Base-by-base conservation (phyloP, 768 basidiomycete genomes). In the Candolleomyces aberdarensis region DNA sequence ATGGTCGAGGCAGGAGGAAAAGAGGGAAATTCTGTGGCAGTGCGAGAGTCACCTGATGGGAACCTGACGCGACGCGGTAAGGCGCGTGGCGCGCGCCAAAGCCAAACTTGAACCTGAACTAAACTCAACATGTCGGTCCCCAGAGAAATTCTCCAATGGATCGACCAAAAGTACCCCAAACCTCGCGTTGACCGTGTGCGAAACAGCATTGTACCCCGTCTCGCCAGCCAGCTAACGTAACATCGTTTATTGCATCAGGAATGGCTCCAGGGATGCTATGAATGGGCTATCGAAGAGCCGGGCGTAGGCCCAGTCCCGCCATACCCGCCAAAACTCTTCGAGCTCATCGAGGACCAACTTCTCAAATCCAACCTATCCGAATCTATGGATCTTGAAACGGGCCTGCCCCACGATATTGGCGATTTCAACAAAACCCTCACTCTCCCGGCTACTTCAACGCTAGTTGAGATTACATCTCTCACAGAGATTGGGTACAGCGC, bases 401-500 rank as follows among this genome's bases (percentile, higher is more conserved):
- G 92, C 1, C 78, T 94, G 7, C 85, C 87, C 9, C 65, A 63
- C 8, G 67, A 82, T 62, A 67, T 85, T 52, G 63, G 73, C 7
- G 63, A 72, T 13, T 63, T 73, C 7, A 71, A 74, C 26, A 78
- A 80, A 19, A 72, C 68, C 14, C 67, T 67, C 11, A 65, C 64
- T 5, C 70, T 81, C 1, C 66, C 71, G 10, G 75, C 76, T 0
- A 68, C 76, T 6, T 85, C 88, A 1, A 73, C 91, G 36, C 83
- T 93, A 41, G 88, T 95, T 10, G 89, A 97, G 67, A 82, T 97
- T 29, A 73, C 77, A 17, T 79, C 83, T 14, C 82, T 96, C n/a
- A 91, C 85, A 17, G 96, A 98, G 59, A 87, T 97, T 20, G 92
- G 88, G 0, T 76, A 83, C 48, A 94, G 94, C 64, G 96, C 95